Percentiles rank a stretch among this genome's conserved stretches.
Evolutionary conservation across 208 protist species (phyloP).

Genomic region (Strigomonas galati): DNA sequence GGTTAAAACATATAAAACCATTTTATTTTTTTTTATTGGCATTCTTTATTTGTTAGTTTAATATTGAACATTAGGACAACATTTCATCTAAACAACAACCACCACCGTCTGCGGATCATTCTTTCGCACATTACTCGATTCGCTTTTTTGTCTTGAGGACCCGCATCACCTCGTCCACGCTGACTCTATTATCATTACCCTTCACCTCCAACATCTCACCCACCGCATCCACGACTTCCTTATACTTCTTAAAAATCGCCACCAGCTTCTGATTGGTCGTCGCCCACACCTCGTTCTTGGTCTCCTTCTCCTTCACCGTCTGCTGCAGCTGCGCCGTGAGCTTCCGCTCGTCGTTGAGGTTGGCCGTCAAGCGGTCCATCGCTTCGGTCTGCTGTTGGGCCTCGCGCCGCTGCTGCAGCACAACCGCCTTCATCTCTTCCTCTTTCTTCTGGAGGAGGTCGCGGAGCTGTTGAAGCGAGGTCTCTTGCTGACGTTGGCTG

Average conservation of each 20-base stretch:
- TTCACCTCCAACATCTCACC: conserved; percentile 12
- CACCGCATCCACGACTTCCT: conserved; percentile 28
- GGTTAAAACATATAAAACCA: too few relatives aligned
- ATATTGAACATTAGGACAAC: too few relatives aligned
- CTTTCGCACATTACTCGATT: too few relatives aligned
- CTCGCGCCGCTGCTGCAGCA: conserved; percentile 44
- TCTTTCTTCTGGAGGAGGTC: conserved; percentile 58
- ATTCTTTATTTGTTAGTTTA: too few relatives aligned
- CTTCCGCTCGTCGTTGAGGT: conserved; percentile 44
- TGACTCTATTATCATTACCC: conserved; percentile 3
- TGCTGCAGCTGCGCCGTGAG: conserved; percentile 32
- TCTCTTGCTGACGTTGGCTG: too few relatives aligned
- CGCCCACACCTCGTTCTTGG: conserved; percentile 19
- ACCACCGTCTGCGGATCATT: too few relatives aligned
- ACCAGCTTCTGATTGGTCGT: too few relatives aligned
- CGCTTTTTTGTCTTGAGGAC: conserved; percentile 24
- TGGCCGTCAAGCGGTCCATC: conserved; percentile 41
- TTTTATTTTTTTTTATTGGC: too few relatives aligned
- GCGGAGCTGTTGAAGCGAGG: conserved; percentile 40
- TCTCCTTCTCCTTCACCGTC: conserved; percentile 39
- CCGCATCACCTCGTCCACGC: conserved; percentile 47
- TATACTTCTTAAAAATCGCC: conserved; percentile 21
- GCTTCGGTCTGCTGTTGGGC: conserved; percentile 37
- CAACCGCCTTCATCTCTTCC: conserved; percentile 37
- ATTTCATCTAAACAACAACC: too few relatives aligned